Evolutionary conservation across 2,329 filamentous ascomycete genomes (phyloP), one percentile per base, ranked within the genome.

Genomic region (Scopulariopsis brevicaulis): DNA sequence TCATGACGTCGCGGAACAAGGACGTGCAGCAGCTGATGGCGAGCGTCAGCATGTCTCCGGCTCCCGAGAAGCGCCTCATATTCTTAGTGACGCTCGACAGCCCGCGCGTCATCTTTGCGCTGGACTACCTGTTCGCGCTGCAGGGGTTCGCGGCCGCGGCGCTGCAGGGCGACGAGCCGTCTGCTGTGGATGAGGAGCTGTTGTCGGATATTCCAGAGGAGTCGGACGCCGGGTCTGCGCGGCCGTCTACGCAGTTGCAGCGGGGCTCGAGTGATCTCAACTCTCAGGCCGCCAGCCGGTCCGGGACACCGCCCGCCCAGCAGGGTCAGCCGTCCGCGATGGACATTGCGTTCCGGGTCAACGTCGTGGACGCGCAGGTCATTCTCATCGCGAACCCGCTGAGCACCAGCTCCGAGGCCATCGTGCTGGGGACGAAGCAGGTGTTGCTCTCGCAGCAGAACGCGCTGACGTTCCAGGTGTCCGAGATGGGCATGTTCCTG

Each of bases 11-110:
- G 58, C 91, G 92, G 66, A 97, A 96, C 71, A 93, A 91, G 64
- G 87, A 92, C 58, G 91, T 94, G 53, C 92, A 97, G 69, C 95
- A 99, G 65, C 92, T 99, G 67, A 99, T 99, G 94, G 94, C 94
- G 20, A 96, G 89, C 68, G 76, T 99, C 4, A 95, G 92, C 0
- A 95, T 99, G 71, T 91, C 92, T 0, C 89, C 91, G 18, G 91
- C 91, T 3, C 53, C 53, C 18, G 87, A 96, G 48, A 84, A 85
- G 60, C 89, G 85, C 68, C 72, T 97, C 58, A 95, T 97, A 65
- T 90, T 90, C 1, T 88, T 99, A 71, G 82, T 96, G 59, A 96
- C 92, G 0, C 85, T 99, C 61, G 94, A 99, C 67, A 99, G 94
- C 64, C 94, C 94, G 1, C 83, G 91, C 3, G 83, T 99, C 58